Evolutionary conservation across 2,329 filamentous ascomycete species (phyloP), one percentile per base, ranked within the genome.

Genomic region (Emergomyces orientalis): DNA sequence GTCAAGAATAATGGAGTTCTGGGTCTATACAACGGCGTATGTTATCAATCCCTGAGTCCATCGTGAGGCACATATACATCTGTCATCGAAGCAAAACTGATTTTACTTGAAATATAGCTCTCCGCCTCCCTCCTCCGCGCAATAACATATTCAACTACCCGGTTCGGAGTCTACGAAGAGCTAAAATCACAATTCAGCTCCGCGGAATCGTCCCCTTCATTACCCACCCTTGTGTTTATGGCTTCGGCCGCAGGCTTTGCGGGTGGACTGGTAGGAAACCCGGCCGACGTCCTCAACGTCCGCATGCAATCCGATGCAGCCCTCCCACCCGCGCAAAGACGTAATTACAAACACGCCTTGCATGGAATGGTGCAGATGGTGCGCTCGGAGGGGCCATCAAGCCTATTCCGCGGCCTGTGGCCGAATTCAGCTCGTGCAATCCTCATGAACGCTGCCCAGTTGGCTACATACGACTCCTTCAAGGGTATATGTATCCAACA

Each of bases 151-250:
- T 94, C 89, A 64, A 99, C 94, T 59, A 94, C 91, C 45, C 90
- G 94, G 58, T 99, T 99, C 79, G 94, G 91, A 67, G 86, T 97
- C 67, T 99, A 99, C 81, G 94, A 97, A 78, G 87, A 96, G 69
- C 82, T 97, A 64, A 99, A 99, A 78, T 79, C 84, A 30, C 84
- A 82, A 60, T 82, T 88, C 72, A 84, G 85, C 45, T 79, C 81
- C 8, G 67, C 76, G 39, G 72, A 74, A 1, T 69, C 72, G 3
- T 74, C 80, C 14, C 88, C 91, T 2, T 86, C 88, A 1, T 86
- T 96, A 69, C 80, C 86, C 13, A 81, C 85, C n/a, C 86, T 99
- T 11, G 83, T 96, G 66, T 89, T 84, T 67, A 89, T 97, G 76
- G 90, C 93, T 61, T 88, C 86, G 30, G 78, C 86, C 34, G 93